Base-by-base conservation (phyloP, 2,329 filamentous ascomycete genomes). In the Cordyceps militaris region DNA sequence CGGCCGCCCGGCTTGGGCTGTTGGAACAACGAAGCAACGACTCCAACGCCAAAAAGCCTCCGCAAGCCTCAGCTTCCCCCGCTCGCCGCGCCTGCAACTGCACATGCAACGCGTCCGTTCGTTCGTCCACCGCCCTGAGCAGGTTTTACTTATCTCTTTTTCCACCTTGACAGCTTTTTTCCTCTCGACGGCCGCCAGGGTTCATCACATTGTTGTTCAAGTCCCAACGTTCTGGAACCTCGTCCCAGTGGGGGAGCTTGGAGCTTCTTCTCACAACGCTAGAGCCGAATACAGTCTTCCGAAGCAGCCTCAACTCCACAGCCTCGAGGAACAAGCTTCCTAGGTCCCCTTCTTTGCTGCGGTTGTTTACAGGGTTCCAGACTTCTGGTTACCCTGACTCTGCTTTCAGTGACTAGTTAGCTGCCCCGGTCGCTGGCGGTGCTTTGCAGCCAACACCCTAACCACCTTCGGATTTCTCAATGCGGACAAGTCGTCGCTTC, bases 381-480 rank as follows among this genome's bases (percentile, higher is more conserved):
- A n/a, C 19, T 55, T 26, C 9, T 55, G 24, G 49, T 53, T n/a
- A 36, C 43, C 8, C 13, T 21, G 19, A 19, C 23, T 36, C 42
- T 46, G 52, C 23, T 46, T 47, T 55, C 42, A 55, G 42, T 44
- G 11, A 32, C 30, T 36, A 2, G 21, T 11, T 26, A 4, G 21
- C 30, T 24, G 13, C 48, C 48, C 34, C 34, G 28, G 30, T 51
- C 30, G 47, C 28, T 34, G 21, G 51, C 36, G 23, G 32, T 11
- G 51, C 51, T 16, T 56, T 24, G 42, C 30, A 40, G 43, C 43
- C 19, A 56, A 11, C 43, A 43, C 53, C 52, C 50, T 43, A 56
- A 53, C 56, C 56, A 47, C 56, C 58, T 61, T 58, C 44, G 60
- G 56, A 49, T 62, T 62, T 47, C 60, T 60, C 34, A 56, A 58